Percentiles rank a stretch among this genome's conserved stretches.
phyloP scores from a whole-genome alignment of 768 basidiomycete species.

The Tephrocybe sp. region DNA sequence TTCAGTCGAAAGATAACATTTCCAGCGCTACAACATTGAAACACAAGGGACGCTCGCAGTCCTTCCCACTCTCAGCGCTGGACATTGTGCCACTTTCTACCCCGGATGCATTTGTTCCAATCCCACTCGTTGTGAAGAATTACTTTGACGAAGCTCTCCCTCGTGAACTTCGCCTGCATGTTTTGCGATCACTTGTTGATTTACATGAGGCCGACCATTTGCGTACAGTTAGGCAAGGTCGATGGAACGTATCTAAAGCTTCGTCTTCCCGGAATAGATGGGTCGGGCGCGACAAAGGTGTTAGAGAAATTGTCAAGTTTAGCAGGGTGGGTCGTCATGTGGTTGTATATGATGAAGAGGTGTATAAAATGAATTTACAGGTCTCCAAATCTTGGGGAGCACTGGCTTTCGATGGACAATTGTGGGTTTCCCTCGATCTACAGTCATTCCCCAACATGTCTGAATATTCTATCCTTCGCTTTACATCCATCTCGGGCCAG shows the following conservation, averaged over 20 bases:
- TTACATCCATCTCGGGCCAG: conserved; percentile 55
- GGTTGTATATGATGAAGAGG: background rate
- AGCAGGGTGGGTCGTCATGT: conserved; percentile 58
- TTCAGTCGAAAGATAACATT: conserved; percentile 8
- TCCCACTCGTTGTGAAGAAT: conserved; percentile 46
- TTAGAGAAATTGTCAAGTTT: conserved; percentile 75
- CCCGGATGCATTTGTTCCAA: conserved; percentile 49
- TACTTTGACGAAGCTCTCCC: conserved; percentile 73
- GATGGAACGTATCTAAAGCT: conserved; percentile 64
- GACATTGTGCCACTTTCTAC: conserved; percentile 54
- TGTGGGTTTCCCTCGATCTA: conserved; percentile 74
- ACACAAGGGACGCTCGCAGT: conserved; percentile 58
- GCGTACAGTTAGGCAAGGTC: conserved; percentile 36
- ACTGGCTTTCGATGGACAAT: conserved; percentile 80
- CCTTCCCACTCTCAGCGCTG: conserved; percentile 57
- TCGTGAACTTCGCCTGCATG: conserved; percentile 61
- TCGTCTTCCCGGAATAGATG: conserved; percentile 61
- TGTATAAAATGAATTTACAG: conserved; percentile 32
- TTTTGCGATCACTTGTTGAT: conserved; percentile 53
- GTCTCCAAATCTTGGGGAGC: conserved; percentile 76
- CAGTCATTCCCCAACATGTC: conserved; percentile 59
- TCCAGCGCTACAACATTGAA: conserved; percentile 25
- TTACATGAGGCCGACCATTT: conserved; percentile 60
- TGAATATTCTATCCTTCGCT: conserved; percentile 43
- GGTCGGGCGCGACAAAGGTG: conserved; percentile 72